Base-by-base conservation (phyloP, 306 rosid species). In the Inga oerstediana region DNA sequence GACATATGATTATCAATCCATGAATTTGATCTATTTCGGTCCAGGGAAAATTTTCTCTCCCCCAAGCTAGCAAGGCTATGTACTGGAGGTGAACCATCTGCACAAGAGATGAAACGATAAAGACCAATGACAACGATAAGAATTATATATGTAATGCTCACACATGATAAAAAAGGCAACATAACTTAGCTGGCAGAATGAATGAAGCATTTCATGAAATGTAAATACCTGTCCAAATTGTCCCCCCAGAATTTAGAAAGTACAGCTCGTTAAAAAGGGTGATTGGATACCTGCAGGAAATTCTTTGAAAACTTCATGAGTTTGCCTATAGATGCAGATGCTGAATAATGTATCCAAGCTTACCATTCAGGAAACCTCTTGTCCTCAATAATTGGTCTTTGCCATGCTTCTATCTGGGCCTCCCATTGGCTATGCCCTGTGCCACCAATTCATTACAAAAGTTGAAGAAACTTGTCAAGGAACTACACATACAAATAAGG, bases 261-360 rank as follows among this genome's bases (percentile, higher is more conserved):
- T 95, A 93, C 56, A 95, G 97, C 90, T 93, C 99, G 81, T 95
- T 95, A 61, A 95, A 87, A 85, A 95, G 98, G 88, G 98, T 95
- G 71, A 85, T 66, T 19, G 97, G 92, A 82, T 95, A 95, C 99
- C 99, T 95, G 93, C 84, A 82, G 43, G 77, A 43, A 86, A 79
- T 61, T 82, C 85, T 70, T 46, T 11, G 62, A 77, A 82, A 44
- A 78, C 14, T 74, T 84, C 37, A 88, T 37, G 81, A 71, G 79
- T 68, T 78, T 80, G 80, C 76, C 24, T 24, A 61, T 39, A 61
- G 17, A 17, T 46, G 14, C 56, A 79, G 16, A 14, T 44, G 77
- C 80, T 49, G 58, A 82, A 85, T 82, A 71, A 82, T 68, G 58
- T 27, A 71, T 35, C 76, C 20, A 86, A 83, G 84, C 92, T 83